A percentile compares a stretch with the other conserved stretches of the same genome.
Conservation (phyloP, 208 protist genomes). For the Acanthamoeba royreba region DNA sequence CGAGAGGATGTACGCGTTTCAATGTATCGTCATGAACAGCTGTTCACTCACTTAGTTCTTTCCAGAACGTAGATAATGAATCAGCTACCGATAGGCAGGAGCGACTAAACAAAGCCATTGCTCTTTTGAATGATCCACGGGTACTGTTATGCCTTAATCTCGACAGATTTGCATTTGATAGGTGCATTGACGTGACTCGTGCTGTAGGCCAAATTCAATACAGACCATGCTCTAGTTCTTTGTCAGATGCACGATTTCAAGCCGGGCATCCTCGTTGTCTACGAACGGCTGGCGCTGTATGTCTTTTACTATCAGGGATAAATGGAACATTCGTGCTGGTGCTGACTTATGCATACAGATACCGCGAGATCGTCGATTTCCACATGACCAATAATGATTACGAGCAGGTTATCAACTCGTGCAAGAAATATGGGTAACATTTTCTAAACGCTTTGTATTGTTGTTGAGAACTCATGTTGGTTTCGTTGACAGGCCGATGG, state of each 20-base stretch:
- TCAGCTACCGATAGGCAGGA: background rate
- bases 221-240: conserved; percentile 89
- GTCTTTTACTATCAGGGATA: background rate
- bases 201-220: conserved; percentile 84
- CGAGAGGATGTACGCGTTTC: conserved; percentile 55
- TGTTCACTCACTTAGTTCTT: too few species aligned
- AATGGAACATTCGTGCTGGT: background rate
- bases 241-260: conserved; percentile 87
- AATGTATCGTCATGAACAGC: background rate
- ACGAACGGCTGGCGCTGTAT: conserved; percentile 82
- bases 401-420: conserved; percentile 60
- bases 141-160: background rate
- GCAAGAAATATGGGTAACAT: conserved; percentile 73
- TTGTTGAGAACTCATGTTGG: too few species aligned
- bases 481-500: conserved; percentile 57
- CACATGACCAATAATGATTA: conserved; percentile 85
- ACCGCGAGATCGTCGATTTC: conserved; percentile 85
- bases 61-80: background rate
- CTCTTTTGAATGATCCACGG: background rate
- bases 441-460: too few species aligned
- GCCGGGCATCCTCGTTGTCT: conserved; percentile 88
- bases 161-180: too few species aligned
- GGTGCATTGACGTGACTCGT: too few species aligned
- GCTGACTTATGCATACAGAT: background rate
- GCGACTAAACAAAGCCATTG: background rate